These are phyloP conservation scores for Apium graveolens DNA, from an alignment of 129 eudicot species.

Conservation along the genomic window DNA sequence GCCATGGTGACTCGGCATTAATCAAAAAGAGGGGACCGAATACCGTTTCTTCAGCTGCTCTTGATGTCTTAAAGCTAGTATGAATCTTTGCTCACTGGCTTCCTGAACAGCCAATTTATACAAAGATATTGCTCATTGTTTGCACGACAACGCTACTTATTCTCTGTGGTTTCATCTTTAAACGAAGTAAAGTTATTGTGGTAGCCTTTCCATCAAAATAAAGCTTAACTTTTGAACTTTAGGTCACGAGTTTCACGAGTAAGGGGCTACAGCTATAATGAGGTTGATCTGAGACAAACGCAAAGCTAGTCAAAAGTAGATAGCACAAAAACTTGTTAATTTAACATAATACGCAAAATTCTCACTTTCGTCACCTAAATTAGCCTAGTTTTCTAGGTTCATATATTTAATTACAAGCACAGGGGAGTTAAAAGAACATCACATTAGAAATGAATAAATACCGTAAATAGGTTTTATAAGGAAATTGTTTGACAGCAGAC, in stretches of 20 bases:
- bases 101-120: neutral
- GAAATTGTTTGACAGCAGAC: neutral
- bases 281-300: neutral
- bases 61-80: slow-evolving; percentile 88
- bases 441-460: neutral
- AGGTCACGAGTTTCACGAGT: neutral
- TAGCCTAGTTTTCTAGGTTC: neutral
- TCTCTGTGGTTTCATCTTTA: neutral
- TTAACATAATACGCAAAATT: neutral
- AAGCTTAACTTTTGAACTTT: neutral
- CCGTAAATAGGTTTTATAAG: neutral
- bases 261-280: neutral
- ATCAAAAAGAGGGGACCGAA: slow-evolving; percentile 61
- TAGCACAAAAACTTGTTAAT: neutral
- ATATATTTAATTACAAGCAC: neutral
- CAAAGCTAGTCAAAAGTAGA: neutral
- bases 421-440: neutral
- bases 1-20: slow-evolving; percentile 94
- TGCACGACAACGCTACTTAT: neutral
- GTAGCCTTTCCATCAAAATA: neutral
- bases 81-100: slow-evolving; percentile 17
- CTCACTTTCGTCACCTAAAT: neutral
- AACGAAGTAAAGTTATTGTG: neutral
- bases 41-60: slow-evolving; percentile 80
- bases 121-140: neutral